phyloP scores from a whole-genome alignment of 257 asterid genomes.

The Solanum etuberosum region DNA sequence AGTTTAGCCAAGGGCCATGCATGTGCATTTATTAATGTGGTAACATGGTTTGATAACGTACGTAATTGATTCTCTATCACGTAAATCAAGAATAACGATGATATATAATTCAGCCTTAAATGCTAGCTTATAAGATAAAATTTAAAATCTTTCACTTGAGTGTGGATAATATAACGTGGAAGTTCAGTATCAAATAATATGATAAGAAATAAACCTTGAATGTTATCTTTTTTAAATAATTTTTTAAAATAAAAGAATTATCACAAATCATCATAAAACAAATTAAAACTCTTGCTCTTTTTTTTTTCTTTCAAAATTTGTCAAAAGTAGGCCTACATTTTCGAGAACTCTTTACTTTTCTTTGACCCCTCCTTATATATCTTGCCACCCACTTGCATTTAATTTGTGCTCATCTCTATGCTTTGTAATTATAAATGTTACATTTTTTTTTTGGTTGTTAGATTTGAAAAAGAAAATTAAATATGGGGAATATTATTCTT shows the following conservation, averaged over 20 bases:
- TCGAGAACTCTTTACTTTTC: conserved; percentile 28
- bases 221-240: no score
- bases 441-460: neutral
- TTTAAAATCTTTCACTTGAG: no score
- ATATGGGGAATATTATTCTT: conserved; percentile 67
- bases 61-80: neutral
- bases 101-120: neutral
- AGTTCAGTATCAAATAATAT: no score
- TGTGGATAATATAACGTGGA: neutral
- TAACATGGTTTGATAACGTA: neutral
- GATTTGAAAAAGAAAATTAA: neutral
- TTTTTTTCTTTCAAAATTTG: conserved; percentile 1
- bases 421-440: neutral
- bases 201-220: neutral
- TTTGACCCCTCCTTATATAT: conserved; percentile 27
- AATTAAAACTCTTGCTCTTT: neutral
- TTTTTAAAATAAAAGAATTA: no score
- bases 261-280: no score
- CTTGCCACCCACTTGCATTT: neutral
- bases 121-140: neutral
- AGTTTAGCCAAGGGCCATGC: neutral
- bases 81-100: neutral
- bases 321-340: conserved; percentile 20
- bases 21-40: neutral
- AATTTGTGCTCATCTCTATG: neutral